Percentiles rank a stretch among this genome's conserved stretches.
Evolutionary conservation across 2,329 filamentous ascomycete genomes (phyloP).

Genomic region (Didymella pinodella): DNA sequence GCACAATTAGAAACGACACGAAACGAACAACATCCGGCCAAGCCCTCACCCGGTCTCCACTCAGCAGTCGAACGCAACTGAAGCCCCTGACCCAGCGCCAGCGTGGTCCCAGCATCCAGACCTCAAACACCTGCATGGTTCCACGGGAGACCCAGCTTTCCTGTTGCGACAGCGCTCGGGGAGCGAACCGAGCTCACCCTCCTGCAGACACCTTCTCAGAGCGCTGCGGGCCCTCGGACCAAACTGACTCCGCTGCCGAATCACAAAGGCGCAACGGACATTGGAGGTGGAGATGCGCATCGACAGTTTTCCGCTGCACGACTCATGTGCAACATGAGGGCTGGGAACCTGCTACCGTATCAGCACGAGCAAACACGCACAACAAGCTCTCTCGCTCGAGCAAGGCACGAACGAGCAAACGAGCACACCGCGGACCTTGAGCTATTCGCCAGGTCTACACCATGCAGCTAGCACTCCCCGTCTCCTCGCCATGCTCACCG

Average conservation of each 20-base stretch:
- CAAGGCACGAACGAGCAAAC: not conserved
- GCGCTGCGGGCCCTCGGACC: not conserved
- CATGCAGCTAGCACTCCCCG: too few relatives aligned
- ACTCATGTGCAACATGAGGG: not conserved
- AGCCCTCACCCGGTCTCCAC: slow-evolving; percentile 7
- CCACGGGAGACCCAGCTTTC: slow-evolving; percentile 11
- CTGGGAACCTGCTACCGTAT: not conserved
- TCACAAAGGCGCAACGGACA: not conserved
- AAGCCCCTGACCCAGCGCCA: slow-evolving; percentile 8
- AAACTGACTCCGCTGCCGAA: not conserved
- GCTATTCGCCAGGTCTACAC: too few relatives aligned
- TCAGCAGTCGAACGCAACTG: not conserved
- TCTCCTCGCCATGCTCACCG: not conserved
- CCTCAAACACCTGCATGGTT: slow-evolving; percentile 6
- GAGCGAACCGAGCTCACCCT: too few relatives aligned
- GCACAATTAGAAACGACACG: slow-evolving; percentile 9
- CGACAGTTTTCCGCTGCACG: slow-evolving; percentile 3
- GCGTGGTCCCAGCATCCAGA: slow-evolving; percentile 6
- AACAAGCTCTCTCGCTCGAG: too few relatives aligned
- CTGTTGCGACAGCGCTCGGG: not conserved
- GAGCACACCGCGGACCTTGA: not conserved
- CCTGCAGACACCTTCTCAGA: too few relatives aligned
- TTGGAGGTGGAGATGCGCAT: not conserved
- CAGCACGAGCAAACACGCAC: not conserved
- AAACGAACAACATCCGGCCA: slow-evolving; percentile 15